phyloP scores from a whole-genome alignment of 2,329 filamentous ascomycete genomes.

The Bretziella fagacearum region DNA sequence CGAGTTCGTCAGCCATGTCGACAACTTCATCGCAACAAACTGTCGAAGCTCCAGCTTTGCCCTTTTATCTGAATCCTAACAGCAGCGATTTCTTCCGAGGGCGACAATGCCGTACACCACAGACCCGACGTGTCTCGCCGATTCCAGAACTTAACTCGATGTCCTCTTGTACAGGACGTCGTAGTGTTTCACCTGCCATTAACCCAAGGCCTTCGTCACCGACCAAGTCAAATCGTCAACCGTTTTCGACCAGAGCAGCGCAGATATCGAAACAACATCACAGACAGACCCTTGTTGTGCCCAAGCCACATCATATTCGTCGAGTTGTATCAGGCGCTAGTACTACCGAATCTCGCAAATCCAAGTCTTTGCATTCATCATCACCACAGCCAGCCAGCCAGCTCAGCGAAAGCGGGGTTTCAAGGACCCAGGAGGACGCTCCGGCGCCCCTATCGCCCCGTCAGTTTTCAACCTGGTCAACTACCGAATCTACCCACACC shows the following conservation, averaged over 20 bases:
- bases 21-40: constrained; percentile 1
- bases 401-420: not conserved
- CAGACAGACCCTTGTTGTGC: not conserved
- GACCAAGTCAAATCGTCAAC: not conserved
- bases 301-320: not conserved
- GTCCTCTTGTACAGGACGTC: not conserved
- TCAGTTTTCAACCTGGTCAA: not conserved
- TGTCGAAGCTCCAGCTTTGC: not conserved
- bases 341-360: not conserved
- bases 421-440: not conserved
- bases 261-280: not conserved
- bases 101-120: not conserved
- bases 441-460: not conserved
- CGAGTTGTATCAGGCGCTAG: not conserved
- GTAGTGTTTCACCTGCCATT: not conserved
- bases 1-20: not conserved
- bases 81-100: constrained; percentile 4
- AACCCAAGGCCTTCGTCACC: not conserved
- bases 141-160: constrained; percentile 5
- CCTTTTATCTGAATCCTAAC: constrained; percentile 6
- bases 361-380: not conserved
- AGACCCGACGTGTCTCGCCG: constrained; percentile 2
- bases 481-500: not conserved
- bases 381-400: not conserved
- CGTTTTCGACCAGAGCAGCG: not conserved